phyloP scores from a whole-genome alignment of 495 filamentous ascomycete genomes.

The Xylaria nigripes region DNA sequence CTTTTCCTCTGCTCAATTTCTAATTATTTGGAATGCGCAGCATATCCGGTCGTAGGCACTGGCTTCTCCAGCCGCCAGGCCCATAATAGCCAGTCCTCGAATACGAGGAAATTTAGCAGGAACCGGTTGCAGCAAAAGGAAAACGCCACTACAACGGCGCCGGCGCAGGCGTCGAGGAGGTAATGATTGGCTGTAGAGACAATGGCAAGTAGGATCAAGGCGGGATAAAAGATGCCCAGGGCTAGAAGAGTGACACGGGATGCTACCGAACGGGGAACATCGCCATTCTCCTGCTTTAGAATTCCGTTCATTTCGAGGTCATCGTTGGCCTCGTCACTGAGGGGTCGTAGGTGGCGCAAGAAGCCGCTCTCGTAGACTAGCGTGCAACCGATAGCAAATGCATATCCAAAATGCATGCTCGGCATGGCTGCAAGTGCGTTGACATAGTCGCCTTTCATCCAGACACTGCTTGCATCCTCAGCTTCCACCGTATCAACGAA shows the following conservation, averaged over 20 bases:
- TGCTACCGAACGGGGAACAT: conserved; percentile 20
- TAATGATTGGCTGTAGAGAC: conserved; percentile 69
- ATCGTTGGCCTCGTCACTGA: not conserved
- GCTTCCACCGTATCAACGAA: conserved; percentile 72
- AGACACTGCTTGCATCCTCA: conserved; percentile 47
- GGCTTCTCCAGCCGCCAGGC: conserved; percentile 56
- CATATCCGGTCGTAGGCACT: conserved; percentile 18
- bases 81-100: conserved; percentile 63
- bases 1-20: not conserved
- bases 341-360: conserved; percentile 12
- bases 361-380: conserved; percentile 39
- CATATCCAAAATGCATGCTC: conserved; percentile 72
- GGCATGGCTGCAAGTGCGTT: conserved; percentile 67
- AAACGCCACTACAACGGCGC: conserved; percentile 49
- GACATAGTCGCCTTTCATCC: conserved; percentile 51
- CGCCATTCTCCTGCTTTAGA: conserved; percentile 21
- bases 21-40: conserved; percentile 6
- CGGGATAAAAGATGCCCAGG: conserved; percentile 56
- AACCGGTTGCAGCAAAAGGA: conserved; percentile 52
- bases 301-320: conserved; percentile 9
- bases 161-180: conserved; percentile 62
- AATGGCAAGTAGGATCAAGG: conserved; percentile 57
- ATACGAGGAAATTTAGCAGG: conserved; percentile 50
- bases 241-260: conserved; percentile 25
- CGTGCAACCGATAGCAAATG: conserved; percentile 64